Conservation (phyloP, 2,329 filamentous ascomycete species). For the Apiospora koreana region DNA sequence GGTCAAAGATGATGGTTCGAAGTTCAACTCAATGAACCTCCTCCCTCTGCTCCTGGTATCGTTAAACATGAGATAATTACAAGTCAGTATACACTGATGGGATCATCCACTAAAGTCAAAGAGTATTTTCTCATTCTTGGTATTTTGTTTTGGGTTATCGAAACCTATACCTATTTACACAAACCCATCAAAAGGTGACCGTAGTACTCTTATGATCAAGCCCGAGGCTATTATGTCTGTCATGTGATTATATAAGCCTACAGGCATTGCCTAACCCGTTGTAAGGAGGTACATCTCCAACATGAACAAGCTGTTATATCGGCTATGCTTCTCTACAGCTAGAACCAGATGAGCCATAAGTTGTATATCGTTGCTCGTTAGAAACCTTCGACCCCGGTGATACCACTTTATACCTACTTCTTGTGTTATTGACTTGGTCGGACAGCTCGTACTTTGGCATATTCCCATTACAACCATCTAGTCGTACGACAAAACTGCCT, state of each 20-base stretch:
- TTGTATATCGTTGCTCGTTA: background rate
- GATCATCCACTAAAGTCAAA: background rate
- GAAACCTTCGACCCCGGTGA: background rate
- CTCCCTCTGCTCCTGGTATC: too few relatives aligned
- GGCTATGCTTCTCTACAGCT: background rate
- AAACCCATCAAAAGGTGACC: background rate
- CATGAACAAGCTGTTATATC: background rate
- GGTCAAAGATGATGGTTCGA: background rate
- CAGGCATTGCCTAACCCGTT: background rate
- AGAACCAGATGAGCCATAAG: background rate
- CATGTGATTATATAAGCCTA: conserved; percentile 4
- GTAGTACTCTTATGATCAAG: background rate
- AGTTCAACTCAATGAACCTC: background rate
- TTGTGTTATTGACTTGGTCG: background rate
- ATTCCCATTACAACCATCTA: background rate
- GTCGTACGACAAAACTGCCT: background rate
- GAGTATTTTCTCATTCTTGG: too few relatives aligned
- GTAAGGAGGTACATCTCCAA: background rate
- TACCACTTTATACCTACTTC: background rate
- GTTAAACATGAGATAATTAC: too few relatives aligned
- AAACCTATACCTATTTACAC: background rate
- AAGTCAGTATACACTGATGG: too few relatives aligned
- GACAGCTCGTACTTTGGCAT: background rate
- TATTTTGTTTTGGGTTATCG: background rate
- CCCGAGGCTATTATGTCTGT: background rate